Base-by-base conservation (phyloP, 2,329 filamentous ascomycete species). In the Septoria petroselini region DNA sequence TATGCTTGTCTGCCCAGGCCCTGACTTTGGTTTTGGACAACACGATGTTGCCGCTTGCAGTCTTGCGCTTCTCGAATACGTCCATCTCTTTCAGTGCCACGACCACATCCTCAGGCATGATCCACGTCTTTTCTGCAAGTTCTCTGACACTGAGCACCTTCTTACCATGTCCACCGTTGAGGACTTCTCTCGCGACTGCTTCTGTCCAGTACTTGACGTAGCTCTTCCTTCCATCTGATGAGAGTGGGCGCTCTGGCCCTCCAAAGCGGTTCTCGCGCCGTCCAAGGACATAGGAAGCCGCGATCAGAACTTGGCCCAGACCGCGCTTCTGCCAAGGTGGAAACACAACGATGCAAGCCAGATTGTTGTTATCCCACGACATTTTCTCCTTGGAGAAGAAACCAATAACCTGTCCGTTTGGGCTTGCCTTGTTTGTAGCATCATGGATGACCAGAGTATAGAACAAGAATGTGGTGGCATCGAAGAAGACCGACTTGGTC, bases 371-470 rank as follows among this genome's bases (percentile, higher is more conserved):
- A 64, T 98, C 93, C 91, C 93, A 98, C 3, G 89, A 95, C 76
- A 96, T 86, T 69, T 97, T 97, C 70, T 98, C 93, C 68, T 98
- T 97, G 57, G 88, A 94, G 74, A 97, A 98, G 77, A 97, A 97
- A n/a, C 93, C 93, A 1, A 91, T 81, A 23, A 96, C 84, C 64
- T 85, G 82, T 11, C 62, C 61, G 25, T 62, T 46, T 14, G 60
- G 53, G 6, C 23, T 39, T 11, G 19, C 23, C 29, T 61, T 49
- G 12, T 45, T 45, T 15, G 38, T 34, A 11, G 46, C 74, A 7
- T 83, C 42, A 19, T 53, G 58, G 64, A 91, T 86, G 37, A 93
- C 86, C 45, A 97, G 82, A 3, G 95, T 80, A 68, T 95, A 97
- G 76, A 95, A 98, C 60, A 95, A 84, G 72, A 98, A 98, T 43